Evolutionary conservation across 495 filamentous ascomycete genomes (phyloP).

Genomic region (Sordaria brevicollis): DNA sequence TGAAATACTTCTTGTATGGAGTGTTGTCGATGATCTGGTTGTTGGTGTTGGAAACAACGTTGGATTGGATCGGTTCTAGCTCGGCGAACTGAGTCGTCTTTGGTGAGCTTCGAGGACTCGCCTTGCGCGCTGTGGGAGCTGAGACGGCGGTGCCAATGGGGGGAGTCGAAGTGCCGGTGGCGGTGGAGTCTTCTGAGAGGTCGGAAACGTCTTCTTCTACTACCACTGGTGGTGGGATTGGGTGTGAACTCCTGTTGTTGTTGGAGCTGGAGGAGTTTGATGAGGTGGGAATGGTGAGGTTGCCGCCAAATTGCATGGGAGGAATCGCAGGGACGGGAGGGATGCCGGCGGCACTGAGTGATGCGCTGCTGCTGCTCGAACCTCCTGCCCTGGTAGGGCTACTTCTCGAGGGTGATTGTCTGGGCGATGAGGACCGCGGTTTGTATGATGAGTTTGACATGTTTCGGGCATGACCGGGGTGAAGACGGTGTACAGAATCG

Average conservation of each 20-base stretch:
- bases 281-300: background rate
- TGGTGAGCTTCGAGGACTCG: conserved; percentile 1
- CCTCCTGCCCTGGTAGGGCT: background rate
- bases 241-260: background rate
- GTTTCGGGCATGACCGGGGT: conserved; percentile 19
- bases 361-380: conserved; percentile 2
- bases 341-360: conserved; percentile 7
- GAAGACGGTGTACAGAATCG: conserved; percentile 18
- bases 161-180: background rate
- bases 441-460: conserved; percentile 14
- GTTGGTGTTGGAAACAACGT: background rate
- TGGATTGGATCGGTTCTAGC: conserved; percentile 16
- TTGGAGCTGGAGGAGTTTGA: background rate
- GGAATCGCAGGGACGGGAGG: conserved; percentile 21
- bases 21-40: background rate
- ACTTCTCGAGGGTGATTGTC: background rate
- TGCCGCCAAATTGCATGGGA: conserved; percentile 9
- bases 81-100: conserved; percentile 13
- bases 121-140: background rate
- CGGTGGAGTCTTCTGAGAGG: background rate
- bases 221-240: background rate
- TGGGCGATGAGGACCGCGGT: background rate
- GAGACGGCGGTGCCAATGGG: background rate
- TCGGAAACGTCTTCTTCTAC: background rate
- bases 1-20: background rate